Evolutionary conservation across 805 yeast species (phyloP).

Genomic region (Millerago galiae): DNA sequence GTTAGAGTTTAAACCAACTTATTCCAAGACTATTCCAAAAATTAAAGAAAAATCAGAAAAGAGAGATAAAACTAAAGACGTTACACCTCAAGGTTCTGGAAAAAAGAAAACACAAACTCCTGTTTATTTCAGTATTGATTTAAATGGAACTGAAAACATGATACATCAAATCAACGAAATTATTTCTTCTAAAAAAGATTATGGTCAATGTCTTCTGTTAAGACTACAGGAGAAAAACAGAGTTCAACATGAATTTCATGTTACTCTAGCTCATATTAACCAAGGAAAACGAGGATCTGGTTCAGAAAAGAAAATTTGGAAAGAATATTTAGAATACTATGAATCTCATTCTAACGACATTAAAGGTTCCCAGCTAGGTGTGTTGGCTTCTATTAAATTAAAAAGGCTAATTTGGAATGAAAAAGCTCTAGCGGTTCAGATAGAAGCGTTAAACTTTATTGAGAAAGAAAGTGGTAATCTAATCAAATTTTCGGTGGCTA

Average conservation of each 20-base stretch:
- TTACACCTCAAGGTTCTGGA: background rate
- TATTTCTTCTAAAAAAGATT: conserved; percentile 1
- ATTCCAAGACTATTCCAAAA: conserved; percentile 16
- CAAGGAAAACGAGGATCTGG: conserved; percentile 27
- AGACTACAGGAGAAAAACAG: conserved; percentile 27
- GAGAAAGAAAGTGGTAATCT: conserved; percentile 7
- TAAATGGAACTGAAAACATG: conserved; percentile 21
- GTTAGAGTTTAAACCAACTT: conserved; percentile 6
- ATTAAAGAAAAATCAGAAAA: background rate
- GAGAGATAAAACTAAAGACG: background rate
- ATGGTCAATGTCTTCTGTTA: background rate
- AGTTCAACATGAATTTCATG: conserved; percentile 54
- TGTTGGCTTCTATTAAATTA: conserved; percentile 34
- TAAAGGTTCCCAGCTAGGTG: conserved; percentile 13
- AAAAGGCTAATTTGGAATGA: conserved; percentile 43
- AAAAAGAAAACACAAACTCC: conserved; percentile 20
- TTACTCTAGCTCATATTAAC: conserved; percentile 53
- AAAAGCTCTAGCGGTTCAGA: conserved; percentile 48
- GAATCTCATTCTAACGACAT: background rate
- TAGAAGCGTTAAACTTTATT: conserved; percentile 22
- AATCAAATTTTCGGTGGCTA: conserved; percentile 28
- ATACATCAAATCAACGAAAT: conserved; percentile 11
- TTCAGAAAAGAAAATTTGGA: conserved; percentile 24
- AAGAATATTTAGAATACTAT: conserved; percentile 16
- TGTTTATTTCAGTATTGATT: conserved; percentile 39